These are phyloP conservation scores for Martensiomyces pterosporus DNA, from an alignment of 192 early-diverging fungal species.

Conservation along the genomic window DNA sequence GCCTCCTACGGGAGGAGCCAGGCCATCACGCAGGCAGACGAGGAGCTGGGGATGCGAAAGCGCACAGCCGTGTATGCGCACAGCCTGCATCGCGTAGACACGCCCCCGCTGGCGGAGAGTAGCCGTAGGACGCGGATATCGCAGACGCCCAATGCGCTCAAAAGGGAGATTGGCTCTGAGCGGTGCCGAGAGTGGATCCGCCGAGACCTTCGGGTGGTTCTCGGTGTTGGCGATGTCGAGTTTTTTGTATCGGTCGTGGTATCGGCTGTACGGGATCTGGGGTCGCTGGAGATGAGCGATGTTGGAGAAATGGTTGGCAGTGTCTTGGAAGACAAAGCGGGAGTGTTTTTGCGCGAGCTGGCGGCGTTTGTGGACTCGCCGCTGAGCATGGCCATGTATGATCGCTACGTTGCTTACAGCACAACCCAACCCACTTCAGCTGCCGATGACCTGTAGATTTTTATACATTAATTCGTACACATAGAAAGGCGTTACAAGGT, in stretches of 20 bases:
- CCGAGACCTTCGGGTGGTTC: slow-evolving; percentile 21
- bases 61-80: slow-evolving; percentile 25
- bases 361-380: slow-evolving; percentile 23
- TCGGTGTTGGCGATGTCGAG: slow-evolving; percentile 7
- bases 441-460: too few species aligned
- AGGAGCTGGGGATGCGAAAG: slow-evolving; percentile 21
- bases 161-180: slow-evolving; percentile 1
- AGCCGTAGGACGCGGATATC: slow-evolving; percentile 1
- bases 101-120: background rate
- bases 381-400: slow-evolving; percentile 27
- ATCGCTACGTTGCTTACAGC: slow-evolving; percentile 24
- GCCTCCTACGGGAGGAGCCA: slow-evolving; percentile 19
- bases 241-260: slow-evolving; percentile 22
- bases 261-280: slow-evolving; percentile 3
- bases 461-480: background rate
- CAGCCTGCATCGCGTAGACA: slow-evolving; percentile 9
- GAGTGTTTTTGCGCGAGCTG: slow-evolving; percentile 25
- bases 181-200: slow-evolving; percentile 27
- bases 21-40: background rate
- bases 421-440: slow-evolving; percentile 4
- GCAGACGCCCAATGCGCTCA: background rate
- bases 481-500: background rate
- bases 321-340: slow-evolving; percentile 7
- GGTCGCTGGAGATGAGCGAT: background rate
- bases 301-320: background rate